These are phyloP conservation scores for Dentipellis fragilis DNA, from an alignment of 768 basidiomycete species.

Conservation along the genomic window DNA sequence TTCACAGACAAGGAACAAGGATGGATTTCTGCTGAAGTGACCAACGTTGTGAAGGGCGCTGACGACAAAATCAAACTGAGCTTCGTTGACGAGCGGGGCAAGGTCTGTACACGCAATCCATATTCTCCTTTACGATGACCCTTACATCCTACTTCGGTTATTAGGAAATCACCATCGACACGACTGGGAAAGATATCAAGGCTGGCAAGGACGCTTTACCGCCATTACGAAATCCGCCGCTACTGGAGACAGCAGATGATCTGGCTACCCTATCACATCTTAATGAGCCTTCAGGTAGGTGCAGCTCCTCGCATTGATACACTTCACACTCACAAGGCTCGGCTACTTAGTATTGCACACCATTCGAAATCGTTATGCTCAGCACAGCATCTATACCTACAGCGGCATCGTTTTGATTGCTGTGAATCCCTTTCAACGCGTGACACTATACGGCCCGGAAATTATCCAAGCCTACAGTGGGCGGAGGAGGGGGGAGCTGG, in stretches of 20 bases:
- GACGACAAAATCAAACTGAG: slow-evolving; percentile 74
- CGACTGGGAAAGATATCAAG: slow-evolving; percentile 71
- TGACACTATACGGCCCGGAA: slow-evolving; percentile 93
- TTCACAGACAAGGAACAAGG: slow-evolving; percentile 91
- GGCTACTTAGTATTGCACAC: slow-evolving; percentile 77
- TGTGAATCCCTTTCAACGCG: slow-evolving; percentile 96
- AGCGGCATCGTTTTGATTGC: slow-evolving; percentile 98
- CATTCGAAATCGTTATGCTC: slow-evolving; percentile 92
- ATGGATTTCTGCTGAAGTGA: slow-evolving; percentile 87
- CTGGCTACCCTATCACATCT: slow-evolving; percentile 95
- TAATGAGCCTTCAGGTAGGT: slow-evolving; percentile 90
- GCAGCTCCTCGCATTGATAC: not conserved
- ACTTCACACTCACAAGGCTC: not conserved
- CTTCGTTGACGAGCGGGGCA: slow-evolving; percentile 87
- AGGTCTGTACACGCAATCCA: slow-evolving; percentile 38
- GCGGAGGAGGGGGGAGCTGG: slow-evolving; percentile 84
- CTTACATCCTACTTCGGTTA: not conserved
- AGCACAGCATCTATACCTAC: slow-evolving; percentile 98
- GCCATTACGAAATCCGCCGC: slow-evolving; percentile 90
- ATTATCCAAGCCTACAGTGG: slow-evolving; percentile 97
- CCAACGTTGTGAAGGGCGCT: slow-evolving; percentile 46
- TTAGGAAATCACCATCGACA: slow-evolving; percentile 72
- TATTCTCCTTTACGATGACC: not conserved
- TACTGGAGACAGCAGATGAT: slow-evolving; percentile 96
- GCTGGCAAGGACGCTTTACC: slow-evolving; percentile 75